These are phyloP conservation scores for Fraxinus americana DNA, from an alignment of 257 asterid species.

Conservation along the genomic window DNA sequence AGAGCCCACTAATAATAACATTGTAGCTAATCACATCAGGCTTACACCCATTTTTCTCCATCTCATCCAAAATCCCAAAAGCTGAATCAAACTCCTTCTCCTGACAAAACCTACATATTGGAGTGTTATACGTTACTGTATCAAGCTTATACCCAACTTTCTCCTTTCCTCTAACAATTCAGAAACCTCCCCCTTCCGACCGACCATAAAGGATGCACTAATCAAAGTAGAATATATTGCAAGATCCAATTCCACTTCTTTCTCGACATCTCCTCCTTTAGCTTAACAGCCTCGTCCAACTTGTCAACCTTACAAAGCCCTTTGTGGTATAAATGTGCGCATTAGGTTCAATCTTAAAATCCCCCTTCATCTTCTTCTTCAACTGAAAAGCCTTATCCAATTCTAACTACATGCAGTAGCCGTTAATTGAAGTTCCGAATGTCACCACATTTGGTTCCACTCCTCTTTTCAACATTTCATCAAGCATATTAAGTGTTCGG, in stretches of 20 bases:
- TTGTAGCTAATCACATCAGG: conserved; percentile 72
- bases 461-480: conserved; percentile 63
- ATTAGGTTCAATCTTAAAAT: conserved; percentile 47
- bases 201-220: conserved; percentile 52
- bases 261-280: conserved; percentile 68
- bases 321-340: conserved; percentile 57
- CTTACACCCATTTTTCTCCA: conserved; percentile 63
- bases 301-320: conserved; percentile 51
- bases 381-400: conserved; percentile 48
- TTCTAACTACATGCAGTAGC: conserved; percentile 45
- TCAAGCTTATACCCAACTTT: conserved; percentile 55
- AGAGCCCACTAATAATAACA: conserved; percentile 55
- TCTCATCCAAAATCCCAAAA: conserved; percentile 46
- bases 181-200: conserved; percentile 44
- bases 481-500: conserved; percentile 36
- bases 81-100: conserved; percentile 67
- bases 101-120: conserved; percentile 62
- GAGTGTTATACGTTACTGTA: conserved; percentile 60
- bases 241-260: conserved; percentile 53
- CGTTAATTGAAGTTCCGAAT: conserved; percentile 68
- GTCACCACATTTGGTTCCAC: conserved; percentile 63
- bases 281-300: conserved; percentile 45
- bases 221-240: conserved; percentile 75
- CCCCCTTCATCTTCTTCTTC: conserved; percentile 61
- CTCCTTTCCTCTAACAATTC: conserved; percentile 59